phyloP scores from a whole-genome alignment of 1,284 basidiomycete species.

The Trametes sp. region DNA sequence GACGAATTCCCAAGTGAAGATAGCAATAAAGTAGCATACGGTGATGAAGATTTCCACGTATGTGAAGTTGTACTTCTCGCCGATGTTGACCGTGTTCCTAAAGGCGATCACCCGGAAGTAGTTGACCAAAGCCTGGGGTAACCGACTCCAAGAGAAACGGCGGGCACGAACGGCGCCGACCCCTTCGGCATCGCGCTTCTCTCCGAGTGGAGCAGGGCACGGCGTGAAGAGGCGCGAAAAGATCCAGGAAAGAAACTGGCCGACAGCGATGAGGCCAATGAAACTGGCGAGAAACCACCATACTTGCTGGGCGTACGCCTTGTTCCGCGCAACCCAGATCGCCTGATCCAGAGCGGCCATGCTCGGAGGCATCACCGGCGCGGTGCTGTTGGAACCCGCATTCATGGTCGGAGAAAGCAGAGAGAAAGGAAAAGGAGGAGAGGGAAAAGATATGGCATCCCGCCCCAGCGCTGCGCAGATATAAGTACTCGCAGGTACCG shows the following conservation, averaged over 20 bases:
- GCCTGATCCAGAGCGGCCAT: not conserved
- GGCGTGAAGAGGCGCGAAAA: conserved; percentile 27
- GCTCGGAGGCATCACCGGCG: not conserved
- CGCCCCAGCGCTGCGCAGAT: not conserved
- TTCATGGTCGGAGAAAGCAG: not conserved
- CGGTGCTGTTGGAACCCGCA: not conserved
- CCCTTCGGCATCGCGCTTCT: conserved; percentile 34
- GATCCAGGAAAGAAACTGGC: conserved; percentile 43
- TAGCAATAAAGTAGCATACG: conserved; percentile 51
- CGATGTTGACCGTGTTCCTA: conserved; percentile 53
- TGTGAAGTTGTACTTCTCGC: conserved; percentile 52
- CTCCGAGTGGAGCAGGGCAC: not conserved
- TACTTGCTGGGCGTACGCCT: conserved; percentile 48
- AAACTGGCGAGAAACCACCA: conserved; percentile 54
- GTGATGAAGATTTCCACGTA: conserved; percentile 55
- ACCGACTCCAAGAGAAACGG: conserved; percentile 35
- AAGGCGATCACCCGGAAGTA: conserved; percentile 56
- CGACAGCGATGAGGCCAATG: conserved; percentile 49
- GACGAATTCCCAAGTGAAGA: conserved; percentile 57
- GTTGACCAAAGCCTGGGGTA: conserved; percentile 50
- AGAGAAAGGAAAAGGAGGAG: conserved; percentile 13
- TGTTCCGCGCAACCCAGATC: conserved; percentile 25
- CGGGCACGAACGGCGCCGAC: conserved; percentile 9
- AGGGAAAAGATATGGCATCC: not conserved
- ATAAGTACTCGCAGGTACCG: conserved; percentile 3